Conservation (phyloP, 371 early-diverging fungal genomes). For the Apophysomyces trapeziformis region DNA sequence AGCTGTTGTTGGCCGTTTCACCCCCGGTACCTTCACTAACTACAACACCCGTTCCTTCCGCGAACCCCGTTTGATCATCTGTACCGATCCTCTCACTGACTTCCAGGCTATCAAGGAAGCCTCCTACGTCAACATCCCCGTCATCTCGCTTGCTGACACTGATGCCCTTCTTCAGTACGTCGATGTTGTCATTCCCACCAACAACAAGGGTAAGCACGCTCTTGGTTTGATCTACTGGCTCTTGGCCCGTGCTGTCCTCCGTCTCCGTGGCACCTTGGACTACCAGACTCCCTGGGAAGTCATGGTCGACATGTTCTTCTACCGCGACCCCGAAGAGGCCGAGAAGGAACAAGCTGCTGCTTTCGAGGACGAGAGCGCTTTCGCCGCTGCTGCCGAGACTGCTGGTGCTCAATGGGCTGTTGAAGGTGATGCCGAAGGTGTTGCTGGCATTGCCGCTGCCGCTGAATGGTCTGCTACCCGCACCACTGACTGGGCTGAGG, state of each 20-base stretch:
- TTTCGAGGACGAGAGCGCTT: conserved; percentile 20
- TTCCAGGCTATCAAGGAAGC: conserved; percentile 99
- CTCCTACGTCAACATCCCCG: conserved; percentile 99
- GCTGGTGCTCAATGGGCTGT: conserved; percentile 34
- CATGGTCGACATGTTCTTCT: conserved; percentile 99
- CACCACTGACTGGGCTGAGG: conserved; percentile 45
- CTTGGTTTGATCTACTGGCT: conserved; percentile 98
- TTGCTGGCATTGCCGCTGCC: conserved; percentile 26
- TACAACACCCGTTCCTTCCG: conserved; percentile 98
- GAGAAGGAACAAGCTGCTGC: conserved; percentile 68
- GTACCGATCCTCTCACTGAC: conserved; percentile 98
- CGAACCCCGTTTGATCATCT: conserved; percentile 98
- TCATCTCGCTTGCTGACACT: conserved; percentile 98
- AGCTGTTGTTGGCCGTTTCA: conserved; percentile 99
- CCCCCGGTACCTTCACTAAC: conserved; percentile 99
- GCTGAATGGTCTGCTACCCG: conserved; percentile 27
- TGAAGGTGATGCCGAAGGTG: conserved; percentile 31
- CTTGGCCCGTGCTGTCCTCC: conserved; percentile 96
- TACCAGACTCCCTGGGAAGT: conserved; percentile 89
- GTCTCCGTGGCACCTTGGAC: conserved; percentile 92
- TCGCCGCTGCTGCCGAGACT: conserved; percentile 28
- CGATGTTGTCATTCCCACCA: conserved; percentile 99
- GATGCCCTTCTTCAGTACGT: conserved; percentile 95
- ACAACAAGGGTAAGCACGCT: conserved; percentile 99
- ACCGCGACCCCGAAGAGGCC: conserved; percentile 87